Percentiles rank a stretch among this genome's conserved stretches.
Evolutionary conservation across 257 asterid species (phyloP).

Genomic region (Fraxinus anomala): DNA sequence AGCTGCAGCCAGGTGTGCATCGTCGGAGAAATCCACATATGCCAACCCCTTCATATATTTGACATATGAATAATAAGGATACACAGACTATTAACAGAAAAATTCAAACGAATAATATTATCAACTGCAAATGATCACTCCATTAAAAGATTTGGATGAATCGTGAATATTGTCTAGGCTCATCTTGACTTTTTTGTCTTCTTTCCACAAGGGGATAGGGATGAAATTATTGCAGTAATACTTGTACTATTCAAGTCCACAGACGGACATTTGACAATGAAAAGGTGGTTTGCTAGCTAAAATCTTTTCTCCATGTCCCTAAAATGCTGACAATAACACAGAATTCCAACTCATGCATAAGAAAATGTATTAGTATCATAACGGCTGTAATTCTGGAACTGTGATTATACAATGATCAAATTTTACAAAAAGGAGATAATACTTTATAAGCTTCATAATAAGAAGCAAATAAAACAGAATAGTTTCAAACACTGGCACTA

Average conservation of each 20-base stretch:
- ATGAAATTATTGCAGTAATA: background rate
- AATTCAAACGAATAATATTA: background rate
- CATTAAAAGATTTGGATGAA: background rate
- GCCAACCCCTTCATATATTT: conserved; percentile 70
- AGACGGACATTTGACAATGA: background rate
- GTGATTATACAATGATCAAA: background rate
- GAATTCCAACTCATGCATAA: background rate
- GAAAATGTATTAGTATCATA: background rate
- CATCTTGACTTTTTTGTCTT: background rate
- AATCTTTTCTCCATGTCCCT: background rate
- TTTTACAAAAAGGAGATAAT: too few relatives aligned
- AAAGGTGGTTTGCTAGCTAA: background rate
- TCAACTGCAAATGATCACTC: background rate
- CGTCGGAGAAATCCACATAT: conserved; percentile 86
- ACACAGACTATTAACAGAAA: background rate
- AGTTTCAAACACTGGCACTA: background rate
- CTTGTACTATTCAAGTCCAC: background rate
- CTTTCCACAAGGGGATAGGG: background rate
- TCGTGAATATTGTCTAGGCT: background rate
- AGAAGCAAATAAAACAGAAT: background rate
- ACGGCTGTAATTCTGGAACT: background rate
- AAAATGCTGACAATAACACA: background rate
- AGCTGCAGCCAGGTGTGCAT: conserved; percentile 75
- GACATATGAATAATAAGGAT: conserved; percentile 28
- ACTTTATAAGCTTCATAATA: background rate